phyloP scores from a whole-genome alignment of 2,329 filamentous ascomycete species.

The Emydomyces testavorans region DNA sequence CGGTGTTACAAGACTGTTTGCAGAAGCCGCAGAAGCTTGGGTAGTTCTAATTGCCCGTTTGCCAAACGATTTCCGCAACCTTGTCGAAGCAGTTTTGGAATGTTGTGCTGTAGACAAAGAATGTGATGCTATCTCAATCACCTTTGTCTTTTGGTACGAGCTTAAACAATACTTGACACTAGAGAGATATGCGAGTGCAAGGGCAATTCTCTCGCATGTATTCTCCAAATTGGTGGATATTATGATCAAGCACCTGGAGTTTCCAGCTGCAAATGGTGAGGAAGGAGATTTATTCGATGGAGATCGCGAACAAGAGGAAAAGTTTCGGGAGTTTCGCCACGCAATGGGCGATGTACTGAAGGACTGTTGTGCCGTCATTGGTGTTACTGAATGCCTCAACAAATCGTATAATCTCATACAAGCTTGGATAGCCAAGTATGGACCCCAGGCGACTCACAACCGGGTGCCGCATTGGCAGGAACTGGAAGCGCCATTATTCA shows the following conservation, averaged over 20 bases:
- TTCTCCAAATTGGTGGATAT: constrained; percentile 87
- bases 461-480: constrained; percentile 92
- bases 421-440: constrained; percentile 75
- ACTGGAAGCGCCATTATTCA: constrained; percentile 87
- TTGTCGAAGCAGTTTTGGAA: constrained; percentile 88
- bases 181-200: constrained; percentile 75
- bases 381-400: constrained; percentile 75
- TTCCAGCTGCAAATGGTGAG: constrained; percentile 64
- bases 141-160: constrained; percentile 97
- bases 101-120: constrained; percentile 80
- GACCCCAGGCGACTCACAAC: constrained; percentile 57
- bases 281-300: constrained; percentile 85
- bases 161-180: constrained; percentile 91
- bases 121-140: constrained; percentile 81
- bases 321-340: constrained; percentile 92
- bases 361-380: constrained; percentile 92
- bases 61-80: constrained; percentile 64
- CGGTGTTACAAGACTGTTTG: constrained; percentile 77
- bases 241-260: constrained; percentile 81
- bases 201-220: constrained; percentile 63
- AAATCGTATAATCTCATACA: constrained; percentile 84
- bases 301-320: constrained; percentile 89
- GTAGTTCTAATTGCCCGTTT: constrained; percentile 80
- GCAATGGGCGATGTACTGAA: constrained; percentile 97
- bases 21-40: constrained; percentile 90